Conservation (phyloP, 1,284 basidiomycete genomes). For the Flammula alnicola region DNA sequence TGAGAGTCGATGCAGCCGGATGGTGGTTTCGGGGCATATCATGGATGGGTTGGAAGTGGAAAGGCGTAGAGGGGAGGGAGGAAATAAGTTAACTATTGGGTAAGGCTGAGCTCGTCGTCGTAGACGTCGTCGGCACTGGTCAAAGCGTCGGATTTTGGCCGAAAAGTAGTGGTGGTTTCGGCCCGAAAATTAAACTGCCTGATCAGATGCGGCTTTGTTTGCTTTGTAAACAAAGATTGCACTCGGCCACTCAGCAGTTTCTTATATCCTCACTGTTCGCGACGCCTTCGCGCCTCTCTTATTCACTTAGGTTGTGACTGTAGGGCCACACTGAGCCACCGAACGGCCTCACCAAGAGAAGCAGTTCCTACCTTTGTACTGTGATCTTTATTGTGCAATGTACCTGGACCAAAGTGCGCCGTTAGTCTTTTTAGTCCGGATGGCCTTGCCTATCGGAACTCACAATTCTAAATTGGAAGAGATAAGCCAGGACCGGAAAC, state of each 20-base stretch:
- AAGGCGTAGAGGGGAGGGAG: slow-evolving; percentile 26
- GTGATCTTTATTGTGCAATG: slow-evolving; percentile 9
- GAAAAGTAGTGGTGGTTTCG: slow-evolving; percentile 44
- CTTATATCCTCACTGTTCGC: slow-evolving; percentile 4
- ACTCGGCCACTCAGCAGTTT: slow-evolving; percentile 18
- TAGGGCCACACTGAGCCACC: not conserved
- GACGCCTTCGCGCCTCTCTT: slow-evolving; percentile 7
- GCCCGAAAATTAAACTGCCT: slow-evolving; percentile 43
- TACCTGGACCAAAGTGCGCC: slow-evolving; percentile 19
- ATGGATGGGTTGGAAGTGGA: slow-evolving; percentile 50
- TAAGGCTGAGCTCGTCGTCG: slow-evolving; percentile 35
- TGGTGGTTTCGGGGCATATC: slow-evolving; percentile 81
- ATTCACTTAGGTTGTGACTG: slow-evolving; percentile 8
- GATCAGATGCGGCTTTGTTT: slow-evolving; percentile 42
- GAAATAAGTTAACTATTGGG: slow-evolving; percentile 35
- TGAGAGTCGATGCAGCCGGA: slow-evolving; percentile 73
- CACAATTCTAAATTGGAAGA: slow-evolving; percentile 18
- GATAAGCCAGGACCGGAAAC: slow-evolving; percentile 18
- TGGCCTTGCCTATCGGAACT: slow-evolving; percentile 19
- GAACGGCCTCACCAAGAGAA: slow-evolving; percentile 1
- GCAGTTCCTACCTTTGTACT: slow-evolving; percentile 15
- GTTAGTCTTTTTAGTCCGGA: slow-evolving; percentile 16
- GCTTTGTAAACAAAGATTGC: slow-evolving; percentile 40
- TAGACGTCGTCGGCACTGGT: slow-evolving; percentile 43
- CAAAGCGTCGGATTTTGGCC: slow-evolving; percentile 51